A percentile compares a stretch with the other conserved stretches of the same genome.
Conservation (phyloP, 2,329 filamentous ascomycete genomes). For the Hymenoscyphus scutula region DNA sequence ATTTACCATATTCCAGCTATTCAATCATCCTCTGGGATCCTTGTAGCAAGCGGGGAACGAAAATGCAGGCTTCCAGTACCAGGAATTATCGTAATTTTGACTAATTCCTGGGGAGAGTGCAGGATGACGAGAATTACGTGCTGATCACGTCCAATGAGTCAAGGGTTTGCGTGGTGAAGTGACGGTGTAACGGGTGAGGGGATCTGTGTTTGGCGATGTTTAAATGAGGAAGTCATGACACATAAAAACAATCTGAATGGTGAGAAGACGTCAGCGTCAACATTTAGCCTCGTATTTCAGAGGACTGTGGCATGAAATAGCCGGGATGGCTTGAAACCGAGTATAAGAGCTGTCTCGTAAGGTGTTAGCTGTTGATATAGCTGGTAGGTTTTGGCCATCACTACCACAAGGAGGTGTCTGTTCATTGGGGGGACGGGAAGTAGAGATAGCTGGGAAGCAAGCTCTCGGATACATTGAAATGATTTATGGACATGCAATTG, state of each 20-base stretch:
- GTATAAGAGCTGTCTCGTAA: neutral
- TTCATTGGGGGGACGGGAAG: neutral
- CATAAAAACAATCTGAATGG: neutral
- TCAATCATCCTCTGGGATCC: neutral
- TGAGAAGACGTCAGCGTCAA: conserved; percentile 1
- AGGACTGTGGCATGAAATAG: neutral
- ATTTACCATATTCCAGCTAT: neutral
- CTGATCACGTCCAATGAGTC: neutral
- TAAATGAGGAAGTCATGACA: neutral
- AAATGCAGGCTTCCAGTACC: neutral
- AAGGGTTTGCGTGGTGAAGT: neutral
- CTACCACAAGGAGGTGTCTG: neutral
- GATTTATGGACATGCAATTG: no score
- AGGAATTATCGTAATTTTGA: neutral
- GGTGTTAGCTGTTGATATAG: neutral
- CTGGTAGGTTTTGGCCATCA: neutral
- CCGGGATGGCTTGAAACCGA: neutral
- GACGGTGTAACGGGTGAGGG: neutral
- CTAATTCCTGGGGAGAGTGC: neutral
- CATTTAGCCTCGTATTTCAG: neutral
- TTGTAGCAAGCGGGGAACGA: neutral
- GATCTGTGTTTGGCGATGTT: neutral
- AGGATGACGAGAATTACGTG: neutral
- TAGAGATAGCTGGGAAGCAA: neutral
- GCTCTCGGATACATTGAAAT: neutral